Percentiles rank a stretch among this genome's conserved stretches.
Evolutionary conservation across 495 filamentous ascomycete species (phyloP).

Genomic region (Cladorrhinum samala): DNA sequence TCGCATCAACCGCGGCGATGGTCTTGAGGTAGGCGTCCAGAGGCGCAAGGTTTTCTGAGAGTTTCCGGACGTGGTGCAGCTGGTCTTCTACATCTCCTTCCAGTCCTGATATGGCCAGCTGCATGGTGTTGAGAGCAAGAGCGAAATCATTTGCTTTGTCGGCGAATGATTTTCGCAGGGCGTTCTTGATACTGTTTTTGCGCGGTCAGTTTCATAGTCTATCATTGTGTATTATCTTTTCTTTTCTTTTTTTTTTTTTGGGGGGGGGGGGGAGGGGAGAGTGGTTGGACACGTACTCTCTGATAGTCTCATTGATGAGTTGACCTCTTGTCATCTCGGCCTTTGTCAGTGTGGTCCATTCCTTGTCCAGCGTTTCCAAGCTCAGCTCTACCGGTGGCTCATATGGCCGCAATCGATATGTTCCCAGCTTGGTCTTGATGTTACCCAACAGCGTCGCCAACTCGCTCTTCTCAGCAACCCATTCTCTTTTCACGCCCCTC

Average conservation of each 20-base stretch:
- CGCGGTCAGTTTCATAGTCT: too few relatives aligned
- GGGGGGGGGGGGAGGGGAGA: background rate
- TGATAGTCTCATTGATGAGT: conserved; percentile 93
- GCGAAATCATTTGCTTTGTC: conserved; percentile 98
- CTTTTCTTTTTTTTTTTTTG: too few relatives aligned
- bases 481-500: conserved; percentile 76
- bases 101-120: conserved; percentile 84
- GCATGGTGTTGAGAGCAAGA: conserved; percentile 84
- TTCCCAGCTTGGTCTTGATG: conserved; percentile 96
- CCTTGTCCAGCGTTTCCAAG: conserved; percentile 69
- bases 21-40: conserved; percentile 81
- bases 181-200: conserved; percentile 73
- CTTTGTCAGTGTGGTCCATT: conserved; percentile 72
- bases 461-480: conserved; percentile 97
- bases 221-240: too few relatives aligned
- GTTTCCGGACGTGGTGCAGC: conserved; percentile 69
- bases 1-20: conserved; percentile 73
- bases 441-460: conserved; percentile 91
- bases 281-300: conserved; percentile 55
- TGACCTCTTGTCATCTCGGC: conserved; percentile 82
- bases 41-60: conserved; percentile 76
- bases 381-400: conserved; percentile 77
- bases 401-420: conserved; percentile 85
- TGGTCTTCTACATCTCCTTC: conserved; percentile 97
- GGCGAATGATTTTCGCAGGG: conserved; percentile 83